phyloP scores from a whole-genome alignment of 768 basidiomycete genomes.

The Piloderma croceum region DNA sequence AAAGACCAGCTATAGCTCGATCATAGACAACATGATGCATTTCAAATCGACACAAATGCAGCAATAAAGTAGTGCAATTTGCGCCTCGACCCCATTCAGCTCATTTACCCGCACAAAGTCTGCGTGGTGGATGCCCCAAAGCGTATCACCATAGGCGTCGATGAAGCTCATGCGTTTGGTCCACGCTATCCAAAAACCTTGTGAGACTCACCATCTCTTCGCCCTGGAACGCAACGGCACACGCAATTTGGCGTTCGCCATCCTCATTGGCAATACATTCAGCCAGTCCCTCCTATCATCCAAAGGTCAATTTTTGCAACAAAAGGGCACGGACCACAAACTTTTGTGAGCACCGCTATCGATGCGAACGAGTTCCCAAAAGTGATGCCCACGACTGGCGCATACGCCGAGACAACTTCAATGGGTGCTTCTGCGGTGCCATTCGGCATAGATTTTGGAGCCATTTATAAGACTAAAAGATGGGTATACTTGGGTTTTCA shows the following conservation, averaged over 20 bases:
- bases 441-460: conserved; percentile 41
- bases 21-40: too few relatives aligned
- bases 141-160: too few relatives aligned
- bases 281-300: conserved; percentile 72
- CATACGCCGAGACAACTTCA: conserved; percentile 27
- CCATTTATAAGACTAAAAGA: conserved; percentile 25
- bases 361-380: conserved; percentile 94
- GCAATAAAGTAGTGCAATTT: too few relatives aligned
- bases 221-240: conserved; percentile 85
- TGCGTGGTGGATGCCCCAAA: too few relatives aligned
- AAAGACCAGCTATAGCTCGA: too few relatives aligned
- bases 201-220: conserved; percentile 83
- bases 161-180: too few relatives aligned
- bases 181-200: too few relatives aligned
- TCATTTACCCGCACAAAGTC: too few relatives aligned
- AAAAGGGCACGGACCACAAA: conserved; percentile 25
- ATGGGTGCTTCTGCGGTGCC: conserved; percentile 43
- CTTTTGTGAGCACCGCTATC: conserved; percentile 94
- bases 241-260: conserved; percentile 96
- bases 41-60: too few relatives aligned
- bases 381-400: conserved; percentile 86
- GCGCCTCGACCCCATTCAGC: too few relatives aligned
- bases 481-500: too few relatives aligned
- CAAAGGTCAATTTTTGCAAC: background rate
- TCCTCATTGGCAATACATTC: conserved; percentile 98